Evolutionary conservation across 2,329 filamentous ascomycete species (phyloP).

Genomic region (Trichocomaceae sp.): DNA sequence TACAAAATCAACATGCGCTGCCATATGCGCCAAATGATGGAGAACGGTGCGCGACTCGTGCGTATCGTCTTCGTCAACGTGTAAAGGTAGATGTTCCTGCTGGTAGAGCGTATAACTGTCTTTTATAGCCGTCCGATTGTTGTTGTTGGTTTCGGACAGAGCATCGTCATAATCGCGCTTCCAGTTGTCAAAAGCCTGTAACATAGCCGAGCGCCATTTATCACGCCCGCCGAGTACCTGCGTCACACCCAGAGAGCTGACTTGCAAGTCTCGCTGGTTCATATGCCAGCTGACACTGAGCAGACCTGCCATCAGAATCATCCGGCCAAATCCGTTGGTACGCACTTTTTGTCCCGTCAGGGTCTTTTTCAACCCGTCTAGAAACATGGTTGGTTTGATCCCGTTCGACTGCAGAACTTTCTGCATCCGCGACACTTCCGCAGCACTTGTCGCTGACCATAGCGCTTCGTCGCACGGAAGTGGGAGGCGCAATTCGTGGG

Average conservation of each 20-base stretch:
- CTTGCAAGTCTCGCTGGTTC: slow-evolving; percentile 90
- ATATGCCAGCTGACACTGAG: slow-evolving; percentile 95
- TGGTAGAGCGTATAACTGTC: slow-evolving; percentile 15
- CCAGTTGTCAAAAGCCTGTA: slow-evolving; percentile 88
- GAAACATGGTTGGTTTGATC: slow-evolving; percentile 75
- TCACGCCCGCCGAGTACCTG: slow-evolving; percentile 78
- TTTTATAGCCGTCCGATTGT: slow-evolving; percentile 19
- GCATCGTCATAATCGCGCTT: slow-evolving; percentile 84
- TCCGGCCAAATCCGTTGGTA: slow-evolving; percentile 89
- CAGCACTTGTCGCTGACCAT: slow-evolving; percentile 83
- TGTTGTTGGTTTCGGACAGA: slow-evolving; percentile 47
- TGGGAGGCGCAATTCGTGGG: slow-evolving; percentile 86
- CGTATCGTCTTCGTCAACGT: slow-evolving; percentile 58
- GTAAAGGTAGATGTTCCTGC: slow-evolving; percentile 20
- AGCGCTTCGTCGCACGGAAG: slow-evolving; percentile 87
- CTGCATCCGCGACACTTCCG: slow-evolving; percentile 79
- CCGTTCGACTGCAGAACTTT: slow-evolving; percentile 72
- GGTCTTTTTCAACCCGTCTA: slow-evolving; percentile 85
- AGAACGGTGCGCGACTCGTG: slow-evolving; percentile 85
- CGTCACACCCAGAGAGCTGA: slow-evolving; percentile 75
- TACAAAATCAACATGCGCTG: slow-evolving; percentile 95
- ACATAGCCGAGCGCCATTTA: slow-evolving; percentile 81
- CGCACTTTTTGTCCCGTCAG: slow-evolving; percentile 77
- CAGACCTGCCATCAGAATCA: slow-evolving; percentile 87
- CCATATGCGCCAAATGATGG: slow-evolving; percentile 93